These are phyloP conservation scores for Cordia subcordata DNA, from an alignment of 257 asterid genomes.

Conservation along the genomic window DNA sequence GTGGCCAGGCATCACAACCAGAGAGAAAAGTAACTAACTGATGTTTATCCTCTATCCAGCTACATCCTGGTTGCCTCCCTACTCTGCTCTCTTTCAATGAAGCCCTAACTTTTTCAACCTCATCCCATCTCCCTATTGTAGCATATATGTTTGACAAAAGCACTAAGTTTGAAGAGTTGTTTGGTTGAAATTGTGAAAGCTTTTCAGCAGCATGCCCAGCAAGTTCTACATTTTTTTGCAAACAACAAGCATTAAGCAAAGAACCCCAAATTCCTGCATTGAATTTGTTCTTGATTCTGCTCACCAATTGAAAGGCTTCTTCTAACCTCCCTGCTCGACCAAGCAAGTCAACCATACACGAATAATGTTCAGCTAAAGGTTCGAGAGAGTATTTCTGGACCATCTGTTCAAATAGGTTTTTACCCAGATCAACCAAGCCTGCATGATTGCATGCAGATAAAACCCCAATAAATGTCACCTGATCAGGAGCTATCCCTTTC, in stretches of 20 bases:
- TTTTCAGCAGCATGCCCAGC: conserved; percentile 29
- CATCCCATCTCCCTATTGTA: conserved; percentile 43
- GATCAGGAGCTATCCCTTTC: conserved; percentile 33
- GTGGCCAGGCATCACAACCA: conserved; percentile 12
- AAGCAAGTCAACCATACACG: conserved; percentile 44
- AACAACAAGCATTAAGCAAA: conserved; percentile 34
- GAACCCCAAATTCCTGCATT: conserved; percentile 41
- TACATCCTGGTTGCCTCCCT: conserved; percentile 40
- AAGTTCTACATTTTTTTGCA: conserved; percentile 30
- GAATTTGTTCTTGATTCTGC: conserved; percentile 23
- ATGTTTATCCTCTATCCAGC: conserved; percentile 44
- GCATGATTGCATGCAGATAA: conserved; percentile 45
- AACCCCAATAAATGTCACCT: conserved; percentile 38
- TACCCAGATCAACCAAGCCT: conserved; percentile 33
- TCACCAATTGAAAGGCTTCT: conserved; percentile 32
- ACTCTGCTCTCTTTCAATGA: conserved; percentile 20
- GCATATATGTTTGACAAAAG: conserved; percentile 34
- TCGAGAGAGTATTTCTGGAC: conserved; percentile 27
- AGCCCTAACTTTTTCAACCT: conserved; percentile 32
- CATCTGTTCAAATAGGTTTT: conserved; percentile 32
- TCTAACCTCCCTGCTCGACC: conserved; percentile 45
- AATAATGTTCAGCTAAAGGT: conserved; percentile 31
- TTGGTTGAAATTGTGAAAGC: conserved; percentile 38
- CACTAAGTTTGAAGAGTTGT: conserved; percentile 25
- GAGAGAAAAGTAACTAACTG: conserved; percentile 24